phyloP scores from a whole-genome alignment of 2,329 filamentous ascomycete species.

The Albophoma yamanashiensis region DNA sequence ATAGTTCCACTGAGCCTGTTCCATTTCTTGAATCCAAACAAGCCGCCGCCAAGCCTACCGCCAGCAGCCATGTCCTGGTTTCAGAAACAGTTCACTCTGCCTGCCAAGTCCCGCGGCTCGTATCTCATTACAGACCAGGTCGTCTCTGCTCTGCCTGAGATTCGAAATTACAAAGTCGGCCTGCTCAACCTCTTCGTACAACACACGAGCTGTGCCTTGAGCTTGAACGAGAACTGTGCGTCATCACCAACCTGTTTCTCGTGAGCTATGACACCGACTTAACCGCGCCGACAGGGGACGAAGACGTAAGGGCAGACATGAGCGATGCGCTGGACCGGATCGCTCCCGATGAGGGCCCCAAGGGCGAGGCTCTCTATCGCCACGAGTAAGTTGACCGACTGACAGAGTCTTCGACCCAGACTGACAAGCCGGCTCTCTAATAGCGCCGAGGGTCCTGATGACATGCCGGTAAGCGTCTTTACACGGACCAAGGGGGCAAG shows the following conservation, averaged over 20 bases:
- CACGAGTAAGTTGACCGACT: slow-evolving; percentile 37
- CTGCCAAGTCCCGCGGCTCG: slow-evolving; percentile 65
- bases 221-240: slow-evolving; percentile 79
- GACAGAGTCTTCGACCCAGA: too few species aligned
- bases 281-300: slow-evolving; percentile 37
- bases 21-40: slow-evolving; percentile 15
- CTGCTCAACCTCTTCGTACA: slow-evolving; percentile 86
- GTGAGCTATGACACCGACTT: slow-evolving; percentile 10
- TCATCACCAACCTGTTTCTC: slow-evolving; percentile 29
- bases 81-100: slow-evolving; percentile 77
- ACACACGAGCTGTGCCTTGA: slow-evolving; percentile 86
- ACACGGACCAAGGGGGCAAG: neutral
- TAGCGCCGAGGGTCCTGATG: slow-evolving; percentile 76
- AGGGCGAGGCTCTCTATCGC: slow-evolving; percentile 65
- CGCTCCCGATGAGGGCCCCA: slow-evolving; percentile 65
- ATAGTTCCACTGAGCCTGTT: slow-evolving; percentile 34
- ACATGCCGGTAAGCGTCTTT: slow-evolving; percentile 64
- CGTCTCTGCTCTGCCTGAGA: slow-evolving; percentile 61
- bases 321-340: slow-evolving; percentile 86
- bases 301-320: slow-evolving; percentile 86
- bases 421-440: neutral
- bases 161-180: slow-evolving; percentile 74
- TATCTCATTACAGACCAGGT: slow-evolving; percentile 84
- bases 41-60: slow-evolving; percentile 11
- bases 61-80: slow-evolving; percentile 56